Conservation (phyloP, 768 basidiomycete species). For the Cyclocybe cylindracea region DNA sequence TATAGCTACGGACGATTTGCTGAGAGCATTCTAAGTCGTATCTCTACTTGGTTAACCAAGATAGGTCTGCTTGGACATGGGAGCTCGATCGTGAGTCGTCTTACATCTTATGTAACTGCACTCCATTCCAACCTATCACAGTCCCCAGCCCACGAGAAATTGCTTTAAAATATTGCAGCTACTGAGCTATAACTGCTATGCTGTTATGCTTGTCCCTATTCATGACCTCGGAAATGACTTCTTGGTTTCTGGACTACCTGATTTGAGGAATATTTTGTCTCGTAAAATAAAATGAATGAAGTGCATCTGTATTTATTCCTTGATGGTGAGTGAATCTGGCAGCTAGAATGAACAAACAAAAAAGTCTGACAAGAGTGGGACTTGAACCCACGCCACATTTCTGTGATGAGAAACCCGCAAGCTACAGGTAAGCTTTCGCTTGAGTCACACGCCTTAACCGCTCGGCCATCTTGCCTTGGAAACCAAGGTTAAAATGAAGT, state of each 20-base stretch:
- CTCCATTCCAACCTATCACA: constrained; percentile 7
- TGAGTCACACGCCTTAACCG: constrained; percentile 47
- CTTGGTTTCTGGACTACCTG: no score
- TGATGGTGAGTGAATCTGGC: no score
- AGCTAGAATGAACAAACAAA: neutral
- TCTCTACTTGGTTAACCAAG: constrained; percentile 68
- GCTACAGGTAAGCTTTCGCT: constrained; percentile 34
- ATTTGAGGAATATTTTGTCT: no score
- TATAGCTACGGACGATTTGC: neutral
- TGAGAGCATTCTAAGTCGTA: constrained; percentile 47
- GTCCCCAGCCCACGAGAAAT: constrained; percentile 50
- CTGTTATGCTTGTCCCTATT: no score
- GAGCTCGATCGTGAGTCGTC: constrained; percentile 70
- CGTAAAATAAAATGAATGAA: no score
- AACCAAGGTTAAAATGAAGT: no score
- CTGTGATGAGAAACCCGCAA: constrained; percentile 19
- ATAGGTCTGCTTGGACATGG: constrained; percentile 76
- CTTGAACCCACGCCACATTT: constrained; percentile 21
- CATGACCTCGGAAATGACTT: no score
- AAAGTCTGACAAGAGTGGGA: constrained; percentile 21
- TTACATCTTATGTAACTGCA: neutral
- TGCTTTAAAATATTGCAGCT: constrained; percentile 20
- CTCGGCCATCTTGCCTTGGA: constrained; percentile 44
- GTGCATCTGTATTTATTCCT: no score
- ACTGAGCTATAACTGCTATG: no score